These are phyloP conservation scores for Lycium barbarum DNA, from an alignment of 257 asterid species.

Conservation along the genomic window DNA sequence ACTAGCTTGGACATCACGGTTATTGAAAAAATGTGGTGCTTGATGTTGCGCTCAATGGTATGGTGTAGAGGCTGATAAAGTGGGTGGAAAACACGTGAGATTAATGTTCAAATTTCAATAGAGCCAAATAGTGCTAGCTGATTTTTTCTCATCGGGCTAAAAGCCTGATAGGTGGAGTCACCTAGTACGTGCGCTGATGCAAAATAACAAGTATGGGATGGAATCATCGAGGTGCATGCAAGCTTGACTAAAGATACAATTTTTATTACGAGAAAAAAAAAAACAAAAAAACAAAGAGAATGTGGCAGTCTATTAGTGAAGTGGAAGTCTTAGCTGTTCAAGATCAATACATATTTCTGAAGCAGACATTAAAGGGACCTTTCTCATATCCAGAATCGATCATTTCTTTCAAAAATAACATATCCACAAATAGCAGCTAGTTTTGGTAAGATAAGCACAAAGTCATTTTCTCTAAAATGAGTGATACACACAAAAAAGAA, in stretches of 20 bases:
- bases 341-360: neutral
- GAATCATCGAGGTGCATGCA: too few relatives aligned
- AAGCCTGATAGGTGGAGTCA: neutral
- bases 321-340: neutral
- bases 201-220: neutral
- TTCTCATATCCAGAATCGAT: neutral
- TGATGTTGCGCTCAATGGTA: neutral
- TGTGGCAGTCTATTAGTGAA: neutral
- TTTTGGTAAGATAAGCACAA: neutral
- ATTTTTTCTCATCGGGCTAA: neutral
- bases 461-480: constrained; percentile 18
- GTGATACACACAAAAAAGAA: neutral
- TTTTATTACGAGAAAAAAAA: neutral
- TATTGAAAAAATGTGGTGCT: too few relatives aligned
- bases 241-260: neutral
- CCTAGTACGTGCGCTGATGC: neutral
- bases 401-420: neutral
- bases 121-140: neutral
- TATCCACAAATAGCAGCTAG: neutral
- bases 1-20: too few relatives aligned
- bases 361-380: neutral
- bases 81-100: neutral
- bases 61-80: neutral
- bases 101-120: neutral
- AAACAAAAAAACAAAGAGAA: neutral